phyloP scores from a whole-genome alignment of 805 yeast genomes.

The Pichia occidentalis region DNA sequence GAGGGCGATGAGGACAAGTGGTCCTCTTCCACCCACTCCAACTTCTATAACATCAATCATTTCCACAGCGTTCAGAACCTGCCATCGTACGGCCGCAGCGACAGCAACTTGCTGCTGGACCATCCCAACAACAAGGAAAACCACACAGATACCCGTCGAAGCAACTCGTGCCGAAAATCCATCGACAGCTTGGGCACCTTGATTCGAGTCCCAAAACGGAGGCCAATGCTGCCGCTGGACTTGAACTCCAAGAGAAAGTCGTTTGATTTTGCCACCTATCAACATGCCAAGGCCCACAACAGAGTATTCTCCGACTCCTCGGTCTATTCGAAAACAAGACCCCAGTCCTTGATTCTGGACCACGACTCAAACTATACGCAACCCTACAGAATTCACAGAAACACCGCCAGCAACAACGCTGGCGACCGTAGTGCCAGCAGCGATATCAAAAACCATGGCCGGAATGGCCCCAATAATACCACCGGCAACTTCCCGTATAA shows the following conservation, averaged over 20 bases:
- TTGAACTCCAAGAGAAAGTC: no score
- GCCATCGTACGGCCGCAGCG: neutral
- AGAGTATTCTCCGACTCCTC: constrained; percentile 10
- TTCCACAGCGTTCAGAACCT: constrained; percentile 3
- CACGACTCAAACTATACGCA: constrained; percentile 1
- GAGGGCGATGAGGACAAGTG: no score
- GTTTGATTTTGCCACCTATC: constrained; percentile 2
- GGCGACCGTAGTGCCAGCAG: neutral
- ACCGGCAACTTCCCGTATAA: no score
- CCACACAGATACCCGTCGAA: neutral
- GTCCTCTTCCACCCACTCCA: no score
- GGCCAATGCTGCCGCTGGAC: no score
- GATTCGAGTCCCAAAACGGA: constrained; percentile 2
- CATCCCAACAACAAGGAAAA: neutral
- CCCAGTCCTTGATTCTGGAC: constrained; percentile 4
- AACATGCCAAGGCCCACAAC: neutral
- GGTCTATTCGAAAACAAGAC: constrained; percentile 7
- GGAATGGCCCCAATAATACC: no score
- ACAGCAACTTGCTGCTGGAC: no score
- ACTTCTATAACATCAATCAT: neutral
- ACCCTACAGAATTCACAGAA: neutral
- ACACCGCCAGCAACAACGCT: neutral
- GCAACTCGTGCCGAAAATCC: neutral
- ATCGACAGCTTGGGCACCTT: constrained; percentile 4
- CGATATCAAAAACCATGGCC: no score